Conservation (phyloP, 805 yeast genomes). For the Maudiozyma saulgeensis region DNA sequence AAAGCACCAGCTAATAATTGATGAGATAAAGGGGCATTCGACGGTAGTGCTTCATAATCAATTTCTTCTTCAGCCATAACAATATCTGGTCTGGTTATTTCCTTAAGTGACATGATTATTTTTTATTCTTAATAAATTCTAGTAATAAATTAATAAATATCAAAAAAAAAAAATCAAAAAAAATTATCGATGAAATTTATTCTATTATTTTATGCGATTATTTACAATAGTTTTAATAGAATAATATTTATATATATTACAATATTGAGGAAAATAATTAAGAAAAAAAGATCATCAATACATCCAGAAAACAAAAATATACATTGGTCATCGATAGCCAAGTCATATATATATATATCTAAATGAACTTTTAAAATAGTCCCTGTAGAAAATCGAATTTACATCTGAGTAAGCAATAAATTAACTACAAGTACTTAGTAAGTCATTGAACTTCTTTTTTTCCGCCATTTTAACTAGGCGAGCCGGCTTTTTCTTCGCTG, state of each 20-base stretch:
- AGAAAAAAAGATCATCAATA: too few species aligned
- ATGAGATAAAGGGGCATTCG: constrained; percentile 69
- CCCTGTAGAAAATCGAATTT: not conserved
- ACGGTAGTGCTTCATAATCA: constrained; percentile 90
- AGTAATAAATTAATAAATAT: not conserved
- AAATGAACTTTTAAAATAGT: not conserved
- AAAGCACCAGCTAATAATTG: constrained; percentile 91
- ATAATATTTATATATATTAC: too few species aligned
- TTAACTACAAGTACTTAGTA: not conserved
- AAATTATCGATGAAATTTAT: too few species aligned
- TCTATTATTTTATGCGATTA: too few species aligned
- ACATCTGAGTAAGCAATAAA: not conserved
- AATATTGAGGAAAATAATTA: too few species aligned
- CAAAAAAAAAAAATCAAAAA: too few species aligned
- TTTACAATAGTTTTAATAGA: too few species aligned
- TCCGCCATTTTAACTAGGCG: too few species aligned
- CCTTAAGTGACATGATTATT: not conserved
- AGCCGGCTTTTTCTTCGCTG: too few species aligned
- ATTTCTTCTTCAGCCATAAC: constrained; percentile 35
- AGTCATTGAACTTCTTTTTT: not conserved
- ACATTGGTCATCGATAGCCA: too few species aligned
- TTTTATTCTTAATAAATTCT: not conserved
- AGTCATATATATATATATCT: not conserved
- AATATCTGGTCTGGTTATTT: constrained; percentile 1
- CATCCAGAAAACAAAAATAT: too few species aligned